These are phyloP conservation scores for Phycomyces nitens DNA, from an alignment of 192 early-diverging fungal species.

Conservation along the genomic window DNA sequence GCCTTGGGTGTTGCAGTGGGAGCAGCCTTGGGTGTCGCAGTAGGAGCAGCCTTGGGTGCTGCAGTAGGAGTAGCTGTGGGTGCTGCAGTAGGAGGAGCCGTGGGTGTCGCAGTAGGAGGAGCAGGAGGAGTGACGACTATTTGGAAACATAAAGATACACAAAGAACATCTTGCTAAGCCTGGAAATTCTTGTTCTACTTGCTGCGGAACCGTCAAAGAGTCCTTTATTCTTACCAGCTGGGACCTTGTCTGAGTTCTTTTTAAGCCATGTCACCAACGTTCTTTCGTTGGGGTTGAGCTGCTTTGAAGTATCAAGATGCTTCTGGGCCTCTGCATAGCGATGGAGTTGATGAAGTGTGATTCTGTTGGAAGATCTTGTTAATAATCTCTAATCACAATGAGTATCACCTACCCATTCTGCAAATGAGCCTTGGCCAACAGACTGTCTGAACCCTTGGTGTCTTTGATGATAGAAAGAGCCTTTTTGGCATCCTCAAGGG, in stretches of 20 bases:
- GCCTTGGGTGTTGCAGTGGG: neutral
- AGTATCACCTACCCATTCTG: conserved; percentile 50
- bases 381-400: neutral
- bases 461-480: conserved; percentile 54
- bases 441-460: conserved; percentile 41
- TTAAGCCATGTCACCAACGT: conserved; percentile 49
- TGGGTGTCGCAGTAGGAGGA: neutral
- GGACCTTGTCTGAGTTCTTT: conserved; percentile 56
- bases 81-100: neutral
- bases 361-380: conserved; percentile 28
- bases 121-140: neutral
- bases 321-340: conserved; percentile 58
- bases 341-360: conserved; percentile 51
- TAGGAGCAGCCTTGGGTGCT: too few species aligned
- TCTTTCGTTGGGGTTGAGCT: conserved; percentile 43
- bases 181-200: too few species aligned
- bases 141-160: neutral
- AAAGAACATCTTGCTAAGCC: too few species aligned
- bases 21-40: too few species aligned
- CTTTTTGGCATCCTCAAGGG: conserved; percentile 63
- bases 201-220: neutral
- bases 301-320: conserved; percentile 43
- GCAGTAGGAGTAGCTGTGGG: neutral
- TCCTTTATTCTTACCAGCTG: conserved; percentile 50
- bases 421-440: conserved; percentile 64